These are phyloP conservation scores for Ilex aquifolium DNA, from an alignment of 257 asterid genomes.

Conservation along the genomic window DNA sequence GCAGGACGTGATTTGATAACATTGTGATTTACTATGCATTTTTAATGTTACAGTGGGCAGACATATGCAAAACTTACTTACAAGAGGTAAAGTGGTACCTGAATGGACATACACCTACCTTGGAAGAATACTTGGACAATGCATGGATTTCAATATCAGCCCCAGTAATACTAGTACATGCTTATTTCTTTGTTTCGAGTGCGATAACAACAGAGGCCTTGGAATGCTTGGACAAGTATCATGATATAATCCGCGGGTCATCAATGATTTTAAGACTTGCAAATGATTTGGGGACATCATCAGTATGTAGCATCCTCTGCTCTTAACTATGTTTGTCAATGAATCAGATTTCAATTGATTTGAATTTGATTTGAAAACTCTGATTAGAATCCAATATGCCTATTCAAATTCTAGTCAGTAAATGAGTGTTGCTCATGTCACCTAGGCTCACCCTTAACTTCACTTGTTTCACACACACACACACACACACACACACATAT, in stretches of 20 bases:
- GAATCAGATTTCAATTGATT: too few relatives aligned
- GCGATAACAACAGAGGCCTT: constrained; percentile 19
- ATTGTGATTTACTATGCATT: too few relatives aligned
- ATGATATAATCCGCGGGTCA: constrained; percentile 19
- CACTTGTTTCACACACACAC: too few relatives aligned
- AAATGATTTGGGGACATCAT: constrained; percentile 30
- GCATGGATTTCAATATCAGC: constrained; percentile 25
- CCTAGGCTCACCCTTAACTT: too few relatives aligned
- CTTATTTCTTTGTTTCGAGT: constrained; percentile 14
- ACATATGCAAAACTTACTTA: constrained; percentile 17
- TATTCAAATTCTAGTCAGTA: too few relatives aligned
- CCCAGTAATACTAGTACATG: constrained; percentile 7
- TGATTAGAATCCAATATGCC: too few relatives aligned
- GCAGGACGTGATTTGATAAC: too few relatives aligned
- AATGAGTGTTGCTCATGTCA: too few relatives aligned
- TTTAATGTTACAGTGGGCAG: constrained; percentile 6
- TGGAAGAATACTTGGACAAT: constrained; percentile 20
- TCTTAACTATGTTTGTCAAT: too few relatives aligned
- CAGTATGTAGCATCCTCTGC: constrained; percentile 12
- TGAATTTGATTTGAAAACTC: too few relatives aligned
- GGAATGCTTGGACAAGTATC: constrained; percentile 13
- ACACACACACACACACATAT: too few relatives aligned
- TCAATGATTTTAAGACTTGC: constrained; percentile 14
- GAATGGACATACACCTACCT: constrained; percentile 17
- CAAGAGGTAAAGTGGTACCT: constrained; percentile 31